Evolutionary conservation across 202 grass and related monocot species (phyloP), one percentile per base, ranked within the genome.

Genomic region (Brachypodium distachyon): DNA sequence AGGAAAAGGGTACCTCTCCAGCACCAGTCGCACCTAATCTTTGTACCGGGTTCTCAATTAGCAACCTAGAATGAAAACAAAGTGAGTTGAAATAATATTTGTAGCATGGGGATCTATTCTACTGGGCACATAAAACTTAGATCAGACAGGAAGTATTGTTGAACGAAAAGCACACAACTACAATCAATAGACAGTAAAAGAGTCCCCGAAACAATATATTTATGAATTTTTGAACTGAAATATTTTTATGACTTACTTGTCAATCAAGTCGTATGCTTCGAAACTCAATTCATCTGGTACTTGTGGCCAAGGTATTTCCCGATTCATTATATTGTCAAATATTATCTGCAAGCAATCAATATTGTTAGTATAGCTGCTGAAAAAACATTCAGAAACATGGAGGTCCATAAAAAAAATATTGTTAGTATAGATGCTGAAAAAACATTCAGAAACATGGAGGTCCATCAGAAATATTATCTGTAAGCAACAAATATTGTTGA

Each of bases 311-410:
- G 89, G 82, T 84, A 98, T 92, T 86, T 98, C 95, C 22, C 95
- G 79, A 70, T 98, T 98, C 95, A 98, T 98, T 81, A 98, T 98
- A 73, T 94, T 98, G 66, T 94, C 95, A 67, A 98, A 98, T 85
- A 98, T 92, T 81, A 86, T 94, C 95, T 98, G 91, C 59, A 86
- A 33, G 36, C 49, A 4, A 71, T 1, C 27, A 85, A 72, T 36
- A 68, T 36, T 36, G 11, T 48, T 17, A 62, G 50, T 52, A 77
- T 61, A 74, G 48, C 54, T 68, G 9, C 9, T 39, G 14, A 13
- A 78, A 68, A 61, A 47, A 9, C 9, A 52, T 61, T 77, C 16
- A 55, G 10, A 77, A 58, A 62, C 31, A 81, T 27, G 22, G 8
- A n/a, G 61, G 26, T 75, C 55, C 44, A 34, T 52, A 12, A 64